A percentile compares a stretch with the other conserved stretches of the same genome.
phyloP scores from a whole-genome alignment of 768 basidiomycete genomes.

The Suillus weaverae region DNA sequence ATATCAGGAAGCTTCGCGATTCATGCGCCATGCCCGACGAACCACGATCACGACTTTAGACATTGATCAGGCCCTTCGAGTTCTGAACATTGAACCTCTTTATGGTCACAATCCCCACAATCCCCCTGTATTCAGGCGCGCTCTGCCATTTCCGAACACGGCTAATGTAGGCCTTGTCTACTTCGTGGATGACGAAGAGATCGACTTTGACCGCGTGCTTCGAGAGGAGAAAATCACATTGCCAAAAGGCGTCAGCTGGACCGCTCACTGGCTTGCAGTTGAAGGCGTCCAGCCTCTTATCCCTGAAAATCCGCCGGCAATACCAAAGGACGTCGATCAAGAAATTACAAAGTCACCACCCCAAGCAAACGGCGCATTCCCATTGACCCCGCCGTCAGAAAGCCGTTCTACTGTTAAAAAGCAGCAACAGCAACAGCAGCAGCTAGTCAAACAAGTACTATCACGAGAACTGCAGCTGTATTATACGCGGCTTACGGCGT shows the following conservation, averaged over 20 bases:
- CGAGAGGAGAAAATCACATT: constrained; percentile 82
- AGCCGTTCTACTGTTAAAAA: constrained; percentile 32
- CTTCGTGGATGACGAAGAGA: constrained; percentile 95
- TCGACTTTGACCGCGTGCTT: constrained; percentile 91
- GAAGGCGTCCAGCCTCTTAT: constrained; percentile 98
- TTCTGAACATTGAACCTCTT: constrained; percentile 93
- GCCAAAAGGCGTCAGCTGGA: constrained; percentile 82
- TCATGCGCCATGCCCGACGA: constrained; percentile 92
- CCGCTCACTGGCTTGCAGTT: constrained; percentile 97
- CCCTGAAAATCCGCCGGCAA: constrained; percentile 90
- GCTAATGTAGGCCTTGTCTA: constrained; percentile 71
- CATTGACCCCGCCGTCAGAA: constrained; percentile 28
- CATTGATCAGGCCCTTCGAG: constrained; percentile 91
- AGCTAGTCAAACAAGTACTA: constrained; percentile 87
- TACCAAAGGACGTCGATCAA: constrained; percentile 53
- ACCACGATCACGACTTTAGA: constrained; percentile 89
- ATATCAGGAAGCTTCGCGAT: constrained; percentile 82
- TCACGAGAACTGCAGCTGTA: constrained; percentile 94
- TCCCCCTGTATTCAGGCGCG: constrained; percentile 41
- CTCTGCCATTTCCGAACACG: constrained; percentile 45
- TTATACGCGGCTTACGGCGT: constrained; percentile 86
- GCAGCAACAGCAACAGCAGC: constrained; percentile 60
- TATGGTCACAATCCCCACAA: constrained; percentile 55
- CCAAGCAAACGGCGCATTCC: constrained; percentile 28
- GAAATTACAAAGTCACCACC: constrained; percentile 31